Conservation (phyloP, 2,329 filamentous ascomycete species). For the Aspergillus fructus region DNA sequence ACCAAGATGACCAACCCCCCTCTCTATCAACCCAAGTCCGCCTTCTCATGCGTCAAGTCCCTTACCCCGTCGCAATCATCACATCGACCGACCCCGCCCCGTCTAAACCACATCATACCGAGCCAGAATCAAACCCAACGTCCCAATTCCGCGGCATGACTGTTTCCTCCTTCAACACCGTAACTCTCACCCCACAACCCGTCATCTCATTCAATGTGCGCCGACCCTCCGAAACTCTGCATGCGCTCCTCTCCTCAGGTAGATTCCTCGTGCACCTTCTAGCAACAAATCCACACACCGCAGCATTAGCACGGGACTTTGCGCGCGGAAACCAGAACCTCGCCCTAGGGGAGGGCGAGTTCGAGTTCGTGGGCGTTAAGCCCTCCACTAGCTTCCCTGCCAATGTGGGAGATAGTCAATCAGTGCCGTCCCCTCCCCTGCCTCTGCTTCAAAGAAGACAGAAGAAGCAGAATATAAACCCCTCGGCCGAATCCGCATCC, state of each 20-base stretch:
- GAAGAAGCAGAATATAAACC: neutral
- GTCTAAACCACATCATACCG: slow-evolving; percentile 9
- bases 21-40: slow-evolving; percentile 39
- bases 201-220: slow-evolving; percentile 64
- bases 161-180: slow-evolving; percentile 62
- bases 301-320: slow-evolving; percentile 40
- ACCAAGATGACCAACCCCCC: neutral
- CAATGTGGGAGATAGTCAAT: neutral
- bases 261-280: slow-evolving; percentile 56
- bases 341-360: slow-evolving; percentile 28
- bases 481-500: neutral
- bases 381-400: neutral
- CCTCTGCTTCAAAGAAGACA: slow-evolving; percentile 26
- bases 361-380: slow-evolving; percentile 26
- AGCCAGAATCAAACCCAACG: neutral
- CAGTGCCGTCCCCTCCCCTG: slow-evolving; percentile 17
- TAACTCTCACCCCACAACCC: slow-evolving; percentile 55
- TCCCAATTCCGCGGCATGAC: slow-evolving; percentile 51
- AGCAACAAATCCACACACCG: slow-evolving; percentile 30
- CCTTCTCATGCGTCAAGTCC: slow-evolving; percentile 54
- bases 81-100: slow-evolving; percentile 45
- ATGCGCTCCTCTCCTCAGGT: slow-evolving; percentile 48
- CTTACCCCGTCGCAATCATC: slow-evolving; percentile 58
- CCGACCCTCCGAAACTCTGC: slow-evolving; percentile 55
- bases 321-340: slow-evolving; percentile 41